Conservation (phyloP, 257 asterid genomes). For the Plantago ovata region DNA sequence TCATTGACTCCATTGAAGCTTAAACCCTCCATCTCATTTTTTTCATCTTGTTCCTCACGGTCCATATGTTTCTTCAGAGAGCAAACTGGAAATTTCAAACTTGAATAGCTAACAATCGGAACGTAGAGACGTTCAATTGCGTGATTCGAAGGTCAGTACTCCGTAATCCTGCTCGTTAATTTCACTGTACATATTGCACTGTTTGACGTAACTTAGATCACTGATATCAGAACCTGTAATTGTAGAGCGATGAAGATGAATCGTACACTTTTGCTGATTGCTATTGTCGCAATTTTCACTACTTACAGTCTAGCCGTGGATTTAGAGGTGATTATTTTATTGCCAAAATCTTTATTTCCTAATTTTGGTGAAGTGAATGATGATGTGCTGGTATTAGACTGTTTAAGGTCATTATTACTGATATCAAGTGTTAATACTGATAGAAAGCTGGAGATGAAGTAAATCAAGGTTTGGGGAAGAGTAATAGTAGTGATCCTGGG, state of each 20-base stretch:
- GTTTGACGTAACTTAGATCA: too few species aligned
- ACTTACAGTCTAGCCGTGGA: conserved; percentile 34
- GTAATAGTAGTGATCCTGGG: conserved; percentile 21
- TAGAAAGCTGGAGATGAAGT: conserved; percentile 33
- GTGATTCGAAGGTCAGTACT: too few species aligned
- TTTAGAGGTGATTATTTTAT: conserved; percentile 41
- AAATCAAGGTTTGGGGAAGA: conserved; percentile 17
- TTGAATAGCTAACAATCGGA: too few species aligned
- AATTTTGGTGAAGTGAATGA: too few species aligned
- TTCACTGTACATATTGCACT: not conserved
- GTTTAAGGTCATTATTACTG: not conserved
- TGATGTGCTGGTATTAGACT: too few species aligned
- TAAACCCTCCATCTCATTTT: too few species aligned
- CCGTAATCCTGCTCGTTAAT: too few species aligned
- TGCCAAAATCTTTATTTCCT: conserved; percentile 4
- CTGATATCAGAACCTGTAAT: not conserved
- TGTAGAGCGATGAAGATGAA: conserved; percentile 36
- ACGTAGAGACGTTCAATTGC: too few species aligned
- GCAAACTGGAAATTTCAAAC: too few species aligned
- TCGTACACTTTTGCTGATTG: conserved; percentile 26
- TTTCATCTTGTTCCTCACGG: too few species aligned
- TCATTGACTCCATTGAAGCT: too few species aligned
- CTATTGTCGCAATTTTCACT: conserved; percentile 33
- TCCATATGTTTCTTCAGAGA: too few species aligned
- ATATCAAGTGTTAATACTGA: conserved; percentile 14